Evolutionary conservation across 305 asterid genomes (phyloP), one percentile per base, ranked within the genome.

Genomic region (Fraxinus greggii): DNA sequence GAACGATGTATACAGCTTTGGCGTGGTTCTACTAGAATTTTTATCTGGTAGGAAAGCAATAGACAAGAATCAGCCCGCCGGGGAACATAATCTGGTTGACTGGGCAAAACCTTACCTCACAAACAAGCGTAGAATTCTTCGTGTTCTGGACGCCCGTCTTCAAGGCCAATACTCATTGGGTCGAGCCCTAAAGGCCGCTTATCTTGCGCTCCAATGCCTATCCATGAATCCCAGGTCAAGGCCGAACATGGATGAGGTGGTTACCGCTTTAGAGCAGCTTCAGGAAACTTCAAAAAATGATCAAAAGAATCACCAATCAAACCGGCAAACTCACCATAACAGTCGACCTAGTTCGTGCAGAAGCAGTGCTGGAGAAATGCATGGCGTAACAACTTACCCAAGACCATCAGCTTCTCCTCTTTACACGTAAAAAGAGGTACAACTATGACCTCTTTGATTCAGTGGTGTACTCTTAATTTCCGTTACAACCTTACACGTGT

Each of bases 31-130:
- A 5, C 86, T 89, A 0, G 95, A 91, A 81, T 88, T 91, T 78
- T 17, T 91, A 77, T 83, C 89, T 1, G 95, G 95, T 8, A 91
- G 86, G 80, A 91, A 86, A 83, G 89, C 90, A 5, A 85, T 91
- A 72, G 95, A 91, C 90, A 90, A 90, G 87, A 91, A 89, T 51
- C 91, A 93, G 40, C 93, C 93, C 13, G 38, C 88, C 0, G 90
- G 95, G n/a, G 90, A 91, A 63, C 95, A 87, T 78, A 90, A 85
- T 82, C 88, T 91, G 4, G 89, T 91, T 4, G 93, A 89, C 80
- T 91, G 93, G 95, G 91, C 95, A 15, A 91, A 87, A 83, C 92
- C 95, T 29, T 90, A 91, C 82, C 87, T 91, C 17, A 88, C 85
- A 78, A 88, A 88, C 86, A 91, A 88, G 70, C 89, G 88, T 1